phyloP scores from a whole-genome alignment of 2,329 filamentous ascomycete species.

The Aaosphaeria pasadenensis region DNA sequence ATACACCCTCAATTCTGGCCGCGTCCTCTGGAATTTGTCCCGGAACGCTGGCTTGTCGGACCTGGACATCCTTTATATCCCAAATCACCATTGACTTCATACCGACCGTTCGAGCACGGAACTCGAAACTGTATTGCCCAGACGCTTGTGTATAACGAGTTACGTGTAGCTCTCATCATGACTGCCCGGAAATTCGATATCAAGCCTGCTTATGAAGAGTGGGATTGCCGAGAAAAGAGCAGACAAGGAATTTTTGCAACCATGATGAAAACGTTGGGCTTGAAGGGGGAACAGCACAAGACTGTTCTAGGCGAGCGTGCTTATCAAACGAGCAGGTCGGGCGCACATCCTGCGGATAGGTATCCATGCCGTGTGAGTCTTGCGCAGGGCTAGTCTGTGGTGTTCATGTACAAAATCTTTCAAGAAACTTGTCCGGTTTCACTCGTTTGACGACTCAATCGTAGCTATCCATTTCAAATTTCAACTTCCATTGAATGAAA shows the following conservation, averaged over 20 bases:
- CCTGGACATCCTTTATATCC: slow-evolving; percentile 1
- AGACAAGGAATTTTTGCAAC: not conserved
- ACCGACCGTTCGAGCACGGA: slow-evolving; percentile 4
- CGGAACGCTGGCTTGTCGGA: slow-evolving; percentile 2
- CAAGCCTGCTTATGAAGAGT: slow-evolving; percentile 5
- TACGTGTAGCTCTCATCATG: slow-evolving; percentile 2
- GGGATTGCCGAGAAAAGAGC: not conserved
- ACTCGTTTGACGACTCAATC: too few species aligned
- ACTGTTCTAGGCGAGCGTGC: slow-evolving; percentile 4
- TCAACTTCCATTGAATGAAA: too few species aligned
- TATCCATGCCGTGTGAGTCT: slow-evolving; percentile 7
- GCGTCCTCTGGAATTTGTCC: slow-evolving; percentile 1
- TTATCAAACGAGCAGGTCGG: slow-evolving; percentile 4
- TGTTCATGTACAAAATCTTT: too few species aligned
- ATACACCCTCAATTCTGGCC: not conserved
- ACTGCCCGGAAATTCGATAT: slow-evolving; percentile 2
- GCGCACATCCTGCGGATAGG: slow-evolving; percentile 4
- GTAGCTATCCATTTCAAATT: too few species aligned
- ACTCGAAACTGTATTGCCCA: slow-evolving; percentile 1
- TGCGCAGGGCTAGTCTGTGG: not conserved
- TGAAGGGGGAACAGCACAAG: not conserved
- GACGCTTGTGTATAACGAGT: slow-evolving; percentile 1
- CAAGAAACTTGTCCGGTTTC: too few species aligned
- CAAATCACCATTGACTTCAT: not conserved
- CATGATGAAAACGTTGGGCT: not conserved